Percentiles rank a stretch among this genome's conserved stretches.
Evolutionary conservation across 2,329 filamentous ascomycete species (phyloP).

Genomic region (Zymoseptoria passerinii): DNA sequence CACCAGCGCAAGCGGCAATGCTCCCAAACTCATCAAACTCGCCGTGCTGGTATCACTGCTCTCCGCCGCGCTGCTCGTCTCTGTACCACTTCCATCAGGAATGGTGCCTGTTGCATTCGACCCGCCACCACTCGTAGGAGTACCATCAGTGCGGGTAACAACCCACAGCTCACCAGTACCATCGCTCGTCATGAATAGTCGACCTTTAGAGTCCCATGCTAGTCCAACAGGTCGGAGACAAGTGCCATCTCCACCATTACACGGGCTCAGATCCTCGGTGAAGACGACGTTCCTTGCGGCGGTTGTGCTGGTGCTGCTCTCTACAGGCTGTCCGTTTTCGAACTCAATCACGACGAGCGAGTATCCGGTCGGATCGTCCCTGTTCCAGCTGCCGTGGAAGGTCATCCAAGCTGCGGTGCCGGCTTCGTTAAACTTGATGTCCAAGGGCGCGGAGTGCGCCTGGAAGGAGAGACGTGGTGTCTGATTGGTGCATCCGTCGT

Average conservation of each 20-base stretch:
- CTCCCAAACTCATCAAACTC: not conserved
- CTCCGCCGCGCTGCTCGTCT: not conserved
- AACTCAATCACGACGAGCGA: conserved; percentile 43
- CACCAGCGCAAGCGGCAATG: not conserved
- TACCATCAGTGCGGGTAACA: conserved; percentile 18
- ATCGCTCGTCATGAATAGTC: conserved; percentile 57
- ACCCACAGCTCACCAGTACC: conserved; percentile 59
- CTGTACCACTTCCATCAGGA: conserved; percentile 2
- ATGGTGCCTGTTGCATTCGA: conserved; percentile 17
- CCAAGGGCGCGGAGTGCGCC: conserved; percentile 63
- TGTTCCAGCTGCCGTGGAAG: conserved; percentile 63
- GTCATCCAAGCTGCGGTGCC: conserved; percentile 54
- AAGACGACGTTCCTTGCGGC: conserved; percentile 42
- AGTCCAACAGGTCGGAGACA: conserved; percentile 60
- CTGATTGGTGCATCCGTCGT: conserved; percentile 13
- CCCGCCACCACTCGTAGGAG: conserved; percentile 9
- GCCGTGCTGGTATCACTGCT: not conserved
- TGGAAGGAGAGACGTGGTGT: conserved; percentile 44
- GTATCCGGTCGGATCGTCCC: conserved; percentile 42
- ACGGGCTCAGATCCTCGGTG: conserved; percentile 46
- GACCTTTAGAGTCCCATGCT: conserved; percentile 41
- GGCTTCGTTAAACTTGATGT: conserved; percentile 58
- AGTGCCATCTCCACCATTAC: conserved; percentile 36
- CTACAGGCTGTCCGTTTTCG: conserved; percentile 39
- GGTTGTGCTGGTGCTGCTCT: conserved; percentile 38